Evolutionary conservation across 202 grass and related monocot genomes (phyloP).

Genomic region (Zizania palustris): DNA sequence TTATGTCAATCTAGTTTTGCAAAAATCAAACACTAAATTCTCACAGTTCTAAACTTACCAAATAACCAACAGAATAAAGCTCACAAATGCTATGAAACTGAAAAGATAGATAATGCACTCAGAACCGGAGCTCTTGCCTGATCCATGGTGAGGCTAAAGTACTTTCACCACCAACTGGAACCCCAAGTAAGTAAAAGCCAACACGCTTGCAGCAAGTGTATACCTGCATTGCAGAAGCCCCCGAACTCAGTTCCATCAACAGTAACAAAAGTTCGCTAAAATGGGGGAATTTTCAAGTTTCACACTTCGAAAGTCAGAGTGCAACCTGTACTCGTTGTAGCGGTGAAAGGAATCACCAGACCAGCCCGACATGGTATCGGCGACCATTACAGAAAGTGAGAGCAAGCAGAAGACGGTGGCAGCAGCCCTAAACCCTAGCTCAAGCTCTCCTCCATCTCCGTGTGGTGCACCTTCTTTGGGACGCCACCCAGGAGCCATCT

Average conservation of each 20-base stretch:
- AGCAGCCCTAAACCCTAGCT: slow-evolving; percentile 80
- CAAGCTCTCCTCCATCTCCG: slow-evolving; percentile 53
- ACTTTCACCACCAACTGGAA: slow-evolving; percentile 63
- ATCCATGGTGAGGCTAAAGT: slow-evolving; percentile 77
- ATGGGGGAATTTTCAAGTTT: not conserved
- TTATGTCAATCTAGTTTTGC: not conserved
- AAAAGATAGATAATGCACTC: slow-evolving; percentile 13
- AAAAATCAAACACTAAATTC: not conserved
- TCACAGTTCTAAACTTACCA: not conserved
- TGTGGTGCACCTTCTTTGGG: too few species aligned
- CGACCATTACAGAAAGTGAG: slow-evolving; percentile 70
- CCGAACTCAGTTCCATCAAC: slow-evolving; percentile 6
- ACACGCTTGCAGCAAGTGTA: slow-evolving; percentile 57
- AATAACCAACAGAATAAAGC: not conserved
- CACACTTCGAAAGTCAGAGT: not conserved
- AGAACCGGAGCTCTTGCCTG: slow-evolving; percentile 56
- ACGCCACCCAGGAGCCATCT: slow-evolving; percentile 53
- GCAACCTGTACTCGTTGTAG: slow-evolving; percentile 85
- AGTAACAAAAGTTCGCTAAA: not conserved
- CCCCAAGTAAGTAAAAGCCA: slow-evolving; percentile 70
- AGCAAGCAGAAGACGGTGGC: slow-evolving; percentile 61
- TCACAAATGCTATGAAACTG: not conserved
- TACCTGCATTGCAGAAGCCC: slow-evolving; percentile 55
- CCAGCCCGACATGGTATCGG: slow-evolving; percentile 70
- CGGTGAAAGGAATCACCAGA: slow-evolving; percentile 71